Evolutionary conservation across 2,329 filamentous ascomycete species (phyloP), one percentile per base, ranked within the genome.

Genomic region (Aspergillus transmontanensis): DNA sequence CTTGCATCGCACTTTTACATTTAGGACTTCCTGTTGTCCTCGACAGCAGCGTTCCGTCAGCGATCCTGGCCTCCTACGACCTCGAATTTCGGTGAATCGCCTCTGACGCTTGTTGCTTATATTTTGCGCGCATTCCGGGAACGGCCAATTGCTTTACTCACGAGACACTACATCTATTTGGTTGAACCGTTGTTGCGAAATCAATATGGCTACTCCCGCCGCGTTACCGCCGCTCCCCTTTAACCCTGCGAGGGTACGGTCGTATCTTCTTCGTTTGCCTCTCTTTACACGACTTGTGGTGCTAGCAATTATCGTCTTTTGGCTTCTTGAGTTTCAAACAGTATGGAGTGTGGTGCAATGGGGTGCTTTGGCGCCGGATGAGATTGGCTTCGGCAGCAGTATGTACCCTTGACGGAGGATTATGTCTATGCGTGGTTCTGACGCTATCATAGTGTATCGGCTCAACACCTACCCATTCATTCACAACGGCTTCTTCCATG

Each of bases 401-500:
- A 83, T 69, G 89, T 85, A 59, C 50, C 56, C 51, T 59, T 53
- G 11, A 28, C 51, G 59, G 59, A 69, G 57, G 16, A 34, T 26
- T 9, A 57, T 21, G 6, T 9, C 16, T 12, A 30, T 51, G 30
- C 32, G 32, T 46, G 23, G 14, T 53, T 36, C 57, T 64, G 21
- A 64, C 51, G 21, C 6, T 23, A 21, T 14, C n/a, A 58, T 76
- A 97, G 94, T 96, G 82, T 94, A 97, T 79, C 89, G 95, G 65
- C 85, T 96, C 41, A 97, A 97, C 75, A 96, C 94, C 0, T 99
- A 93, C 74, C 93, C 94, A 0, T 83, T 99, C 61, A 88, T 97
- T 64, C 95, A 99, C 76, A 78, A 88, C 51, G 90, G 90, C 71
- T 85, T 96, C 75, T 82, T 97, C 70, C 95, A 98, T 78, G 85